Evolutionary conservation across 371 early-diverging fungal species (phyloP), one percentile per base, ranked within the genome.

Genomic region (Lichtheimia corymbifera): DNA sequence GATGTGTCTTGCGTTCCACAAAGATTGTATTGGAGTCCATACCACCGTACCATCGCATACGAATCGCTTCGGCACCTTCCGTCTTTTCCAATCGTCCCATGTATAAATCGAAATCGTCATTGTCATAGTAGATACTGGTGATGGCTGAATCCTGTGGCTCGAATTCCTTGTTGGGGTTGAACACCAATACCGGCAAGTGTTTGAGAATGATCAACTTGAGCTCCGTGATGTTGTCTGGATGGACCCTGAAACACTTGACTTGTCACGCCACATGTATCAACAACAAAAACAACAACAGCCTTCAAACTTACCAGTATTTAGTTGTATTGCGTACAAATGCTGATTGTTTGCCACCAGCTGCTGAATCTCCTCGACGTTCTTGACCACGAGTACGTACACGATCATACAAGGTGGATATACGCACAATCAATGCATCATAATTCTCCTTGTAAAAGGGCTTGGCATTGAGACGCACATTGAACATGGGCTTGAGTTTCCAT

Each of bases 1-100:
- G 95, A 73, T 97, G 99, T 6, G 95, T 96, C 82, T 99, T 99
- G 53, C 98, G 91, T 83, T 99, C 99, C 43, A 99, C 87, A 85
- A 97, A 99, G 49, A 99, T 92, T 30, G 93, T 92, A 51, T 86
- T 88, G 51, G 75, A 74, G 55, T 88, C 88, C 79, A 89, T 90
- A 58, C 90, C 91, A 64, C 97, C 98, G 74, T 99, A 99, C 98
- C 98, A 99, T 25, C 99, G 89, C 75, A 99, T 84, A 67, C 94
- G 91, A 28, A 96, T 89, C 13, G 95, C 94, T 59, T 97, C 91
- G 18, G 98, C 97, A 22, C 95, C 95, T 64, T 98, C 97, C 41
- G 87, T 84, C 77, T 97, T 97, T 59, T 96, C 95, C 27, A 99
- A 76, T 57, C 99, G 91, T 28, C 93, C 95, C 62, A 84, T 84